Percentiles rank a stretch among this genome's conserved stretches.
Evolutionary conservation across 2,329 filamentous ascomycete genomes (phyloP).

Genomic region (Dactylellina drechsleri): DNA sequence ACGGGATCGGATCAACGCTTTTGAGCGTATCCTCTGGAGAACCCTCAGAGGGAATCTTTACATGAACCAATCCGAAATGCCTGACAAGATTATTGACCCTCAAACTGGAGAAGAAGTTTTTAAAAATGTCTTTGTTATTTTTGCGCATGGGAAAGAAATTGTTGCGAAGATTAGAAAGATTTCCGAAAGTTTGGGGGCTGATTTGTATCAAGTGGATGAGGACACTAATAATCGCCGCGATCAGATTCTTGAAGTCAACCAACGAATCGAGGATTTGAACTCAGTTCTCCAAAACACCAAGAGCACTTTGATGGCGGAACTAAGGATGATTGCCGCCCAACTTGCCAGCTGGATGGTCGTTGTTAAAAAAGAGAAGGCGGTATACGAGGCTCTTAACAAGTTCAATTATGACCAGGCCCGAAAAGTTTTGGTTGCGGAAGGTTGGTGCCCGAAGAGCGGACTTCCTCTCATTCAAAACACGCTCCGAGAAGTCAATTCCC

Average conservation of each 20-base stretch:
- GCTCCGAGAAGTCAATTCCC: constrained; percentile 94
- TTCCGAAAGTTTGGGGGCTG: constrained; percentile 93
- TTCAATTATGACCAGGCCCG: constrained; percentile 97
- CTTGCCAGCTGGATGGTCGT: constrained; percentile 97
- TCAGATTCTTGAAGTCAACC: constrained; percentile 98
- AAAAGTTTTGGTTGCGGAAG: constrained; percentile 96
- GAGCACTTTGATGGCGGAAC: constrained; percentile 88
- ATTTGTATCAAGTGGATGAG: constrained; percentile 96
- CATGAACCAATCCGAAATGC: constrained; percentile 99
- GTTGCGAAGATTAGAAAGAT: constrained; percentile 99
- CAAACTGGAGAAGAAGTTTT: constrained; percentile 88
- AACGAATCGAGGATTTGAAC: constrained; percentile 85
- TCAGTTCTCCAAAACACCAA: constrained; percentile 96
- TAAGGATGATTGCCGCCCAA: constrained; percentile 90
- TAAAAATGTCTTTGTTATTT: constrained; percentile 99
- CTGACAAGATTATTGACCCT: constrained; percentile 90
- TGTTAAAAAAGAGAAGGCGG: constrained; percentile 97
- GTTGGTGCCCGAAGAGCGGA: constrained; percentile 94
- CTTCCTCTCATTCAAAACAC: constrained; percentile 89
- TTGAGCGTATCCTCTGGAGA: constrained; percentile 97
- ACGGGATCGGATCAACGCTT: constrained; percentile 89
- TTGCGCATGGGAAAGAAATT: constrained; percentile 97
- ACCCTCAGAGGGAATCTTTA: constrained; percentile 97
- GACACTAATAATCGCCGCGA: constrained; percentile 94
- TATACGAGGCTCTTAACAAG: constrained; percentile 92